phyloP scores from a whole-genome alignment of 495 filamentous ascomycete species.

The Pyrenula aspistea region DNA sequence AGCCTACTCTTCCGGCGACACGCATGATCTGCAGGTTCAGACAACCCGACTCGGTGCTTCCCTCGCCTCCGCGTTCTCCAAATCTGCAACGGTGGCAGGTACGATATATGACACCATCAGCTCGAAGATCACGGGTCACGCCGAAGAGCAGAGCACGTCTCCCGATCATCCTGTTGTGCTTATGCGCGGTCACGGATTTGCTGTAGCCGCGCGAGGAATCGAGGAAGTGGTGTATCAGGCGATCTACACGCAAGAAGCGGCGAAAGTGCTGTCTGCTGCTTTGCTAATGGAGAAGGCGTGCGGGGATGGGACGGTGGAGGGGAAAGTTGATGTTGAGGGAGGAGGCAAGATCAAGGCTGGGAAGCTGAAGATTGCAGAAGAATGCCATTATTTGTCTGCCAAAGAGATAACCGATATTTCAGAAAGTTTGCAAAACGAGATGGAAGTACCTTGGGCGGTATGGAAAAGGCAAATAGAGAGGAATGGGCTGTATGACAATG shows the following conservation, averaged over 20 bases:
- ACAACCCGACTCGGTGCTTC: constrained; percentile 16
- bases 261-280: constrained; percentile 23
- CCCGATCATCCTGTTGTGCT: constrained; percentile 24
- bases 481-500: constrained; percentile 19
- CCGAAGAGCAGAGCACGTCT: constrained; percentile 3
- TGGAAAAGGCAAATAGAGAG: constrained; percentile 29
- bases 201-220: constrained; percentile 20
- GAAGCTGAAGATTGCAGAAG: background rate
- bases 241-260: constrained; percentile 35
- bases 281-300: constrained; percentile 8
- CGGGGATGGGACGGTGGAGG: background rate
- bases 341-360: background rate
- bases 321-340: background rate
- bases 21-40: constrained; percentile 30
- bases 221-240: constrained; percentile 27
- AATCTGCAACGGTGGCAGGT: constrained; percentile 1
- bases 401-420: constrained; percentile 11
- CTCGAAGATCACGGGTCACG: background rate
- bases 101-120: background rate
- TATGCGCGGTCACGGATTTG: constrained; percentile 38
- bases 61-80: constrained; percentile 13
- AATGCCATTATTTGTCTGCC: constrained; percentile 11
- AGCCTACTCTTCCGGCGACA: constrained; percentile 11
- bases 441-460: constrained; percentile 24
- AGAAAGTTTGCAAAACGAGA: constrained; percentile 12